phyloP scores from a whole-genome alignment of 306 rosid species.

The Vigna hirtella region DNA sequence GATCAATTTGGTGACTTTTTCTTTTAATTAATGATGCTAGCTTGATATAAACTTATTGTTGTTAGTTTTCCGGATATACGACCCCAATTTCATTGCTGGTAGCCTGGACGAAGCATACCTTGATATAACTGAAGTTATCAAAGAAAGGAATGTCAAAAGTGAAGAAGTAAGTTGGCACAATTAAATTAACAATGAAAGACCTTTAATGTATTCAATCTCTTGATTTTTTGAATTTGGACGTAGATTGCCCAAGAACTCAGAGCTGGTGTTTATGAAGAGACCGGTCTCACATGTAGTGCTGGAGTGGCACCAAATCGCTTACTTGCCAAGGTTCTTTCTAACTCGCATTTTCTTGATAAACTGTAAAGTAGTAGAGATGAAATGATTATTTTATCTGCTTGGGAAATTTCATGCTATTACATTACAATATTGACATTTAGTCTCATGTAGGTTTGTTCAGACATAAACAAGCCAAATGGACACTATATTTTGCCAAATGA shows the following conservation, averaged over 20 bases:
- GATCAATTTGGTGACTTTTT: conserved; percentile 27
- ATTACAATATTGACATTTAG: conserved; percentile 24
- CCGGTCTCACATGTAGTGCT: conserved; percentile 95
- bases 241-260: conserved; percentile 90
- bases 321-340: conserved; percentile 80
- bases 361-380: conserved; percentile 30
- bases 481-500: conserved; percentile 84
- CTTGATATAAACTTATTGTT: conserved; percentile 33
- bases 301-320: conserved; percentile 94
- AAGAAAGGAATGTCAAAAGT: conserved; percentile 62
- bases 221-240: conserved; percentile 28
- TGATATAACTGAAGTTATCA: conserved; percentile 85
- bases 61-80: conserved; percentile 81
- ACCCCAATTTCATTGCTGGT: conserved; percentile 85
- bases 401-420: conserved; percentile 28
- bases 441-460: conserved; percentile 81
- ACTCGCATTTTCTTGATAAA: conserved; percentile 33
- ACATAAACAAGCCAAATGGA: conserved; percentile 98
- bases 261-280: conserved; percentile 70
- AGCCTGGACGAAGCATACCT: conserved; percentile 97
- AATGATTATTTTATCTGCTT: conserved; percentile 34
- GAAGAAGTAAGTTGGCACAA: conserved; percentile 66
- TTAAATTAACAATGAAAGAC: conserved; percentile 19
- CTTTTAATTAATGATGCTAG: conserved; percentile 29
- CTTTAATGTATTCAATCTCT: conserved; percentile 34